Conservation (phyloP, 805 yeast species). For the Candida yuanshanica region DNA sequence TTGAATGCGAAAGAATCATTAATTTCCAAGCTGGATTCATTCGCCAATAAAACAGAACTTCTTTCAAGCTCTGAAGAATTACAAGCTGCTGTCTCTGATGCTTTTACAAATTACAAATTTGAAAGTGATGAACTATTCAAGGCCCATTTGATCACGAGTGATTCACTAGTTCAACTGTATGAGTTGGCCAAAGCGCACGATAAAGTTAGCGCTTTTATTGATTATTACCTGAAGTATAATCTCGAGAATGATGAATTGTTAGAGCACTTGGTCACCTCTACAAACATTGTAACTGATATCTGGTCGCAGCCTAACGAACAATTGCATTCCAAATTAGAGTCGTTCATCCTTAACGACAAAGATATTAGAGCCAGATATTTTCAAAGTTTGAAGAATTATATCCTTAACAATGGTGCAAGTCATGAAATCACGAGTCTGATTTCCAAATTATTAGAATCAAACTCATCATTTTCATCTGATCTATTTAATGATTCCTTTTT, state of each 20-base stretch:
- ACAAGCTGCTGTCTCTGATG: constrained; percentile 17
- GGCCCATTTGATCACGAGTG: constrained; percentile 27
- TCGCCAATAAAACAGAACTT: constrained; percentile 25
- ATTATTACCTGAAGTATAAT: constrained; percentile 17
- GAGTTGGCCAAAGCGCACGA: constrained; percentile 18
- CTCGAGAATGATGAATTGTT: constrained; percentile 9
- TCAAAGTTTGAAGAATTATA: constrained; percentile 2
- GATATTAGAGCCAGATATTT: constrained; percentile 7
- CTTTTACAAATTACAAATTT: constrained; percentile 23
- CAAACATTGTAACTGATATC: constrained; percentile 9
- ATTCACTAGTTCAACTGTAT: constrained; percentile 31
- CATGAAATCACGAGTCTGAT: constrained; percentile 6
- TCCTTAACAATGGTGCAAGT: constrained; percentile 2
- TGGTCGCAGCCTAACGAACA: constrained; percentile 7
- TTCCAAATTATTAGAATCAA: constrained; percentile 10
- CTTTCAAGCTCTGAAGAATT: constrained; percentile 17
- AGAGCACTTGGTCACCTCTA: constrained; percentile 5
- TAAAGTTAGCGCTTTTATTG: constrained; percentile 18
- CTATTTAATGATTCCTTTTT: constrained; percentile 4
- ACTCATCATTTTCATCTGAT: constrained; percentile 4
- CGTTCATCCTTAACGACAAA: constrained; percentile 2
- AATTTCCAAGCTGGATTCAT: constrained; percentile 25
- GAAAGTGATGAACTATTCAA: constrained; percentile 24
- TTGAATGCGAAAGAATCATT: constrained; percentile 22
- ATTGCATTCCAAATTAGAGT: constrained; percentile 5